Base-by-base conservation (phyloP, 495 filamentous ascomycete species). In the Massariosphaeria phaeospora region DNA sequence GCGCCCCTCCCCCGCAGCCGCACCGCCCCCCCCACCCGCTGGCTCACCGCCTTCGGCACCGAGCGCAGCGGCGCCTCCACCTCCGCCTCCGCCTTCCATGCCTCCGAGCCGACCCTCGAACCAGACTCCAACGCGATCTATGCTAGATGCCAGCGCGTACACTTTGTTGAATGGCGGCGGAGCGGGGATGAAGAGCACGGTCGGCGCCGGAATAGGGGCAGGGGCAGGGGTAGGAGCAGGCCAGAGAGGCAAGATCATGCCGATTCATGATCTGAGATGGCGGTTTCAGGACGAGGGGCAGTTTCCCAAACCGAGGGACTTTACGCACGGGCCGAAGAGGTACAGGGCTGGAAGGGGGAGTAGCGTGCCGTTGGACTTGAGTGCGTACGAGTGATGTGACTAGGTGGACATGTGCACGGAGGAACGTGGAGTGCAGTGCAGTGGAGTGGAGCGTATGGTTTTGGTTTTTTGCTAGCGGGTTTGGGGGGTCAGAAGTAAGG, bases 341-440 rank as follows among this genome's bases (percentile, higher is more conserved):
- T 98, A 98, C 71, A 77, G 91, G 34, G 93, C 91, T 23, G 93
- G 93, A 8, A 79, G 91, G 66, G 91, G 88, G 20, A 96, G 89
- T 70, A 95, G 86, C 73, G 89, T 98, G 34, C 93, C 93, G 34
- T 76, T 97, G 64, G 88, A 98, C 73, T 71, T 98, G 66, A 79
- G 74, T 53, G 57, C 63, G 10, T 71, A 70, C 56, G 62, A 65
- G 25, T 73, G 38, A 40, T n/a, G n/a, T n/a, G n/a, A n/a, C n/a
- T n/a, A n/a, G n/a, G n/a, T n/a, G n/a, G n/a, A n/a, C n/a, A n/a
- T n/a, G n/a, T n/a, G n/a, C n/a, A n/a, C n/a, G n/a, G n/a, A n/a
- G n/a, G n/a, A n/a, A n/a, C n/a, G n/a, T n/a, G n/a, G n/a, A n/a
- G n/a, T n/a, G n/a, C n/a, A n/a, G n/a, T n/a, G n/a, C n/a, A n/a